A percentile compares a stretch with the other conserved stretches of the same genome.
phyloP scores from a whole-genome alignment of 805 yeast species.

The Candida hungchunana region DNA sequence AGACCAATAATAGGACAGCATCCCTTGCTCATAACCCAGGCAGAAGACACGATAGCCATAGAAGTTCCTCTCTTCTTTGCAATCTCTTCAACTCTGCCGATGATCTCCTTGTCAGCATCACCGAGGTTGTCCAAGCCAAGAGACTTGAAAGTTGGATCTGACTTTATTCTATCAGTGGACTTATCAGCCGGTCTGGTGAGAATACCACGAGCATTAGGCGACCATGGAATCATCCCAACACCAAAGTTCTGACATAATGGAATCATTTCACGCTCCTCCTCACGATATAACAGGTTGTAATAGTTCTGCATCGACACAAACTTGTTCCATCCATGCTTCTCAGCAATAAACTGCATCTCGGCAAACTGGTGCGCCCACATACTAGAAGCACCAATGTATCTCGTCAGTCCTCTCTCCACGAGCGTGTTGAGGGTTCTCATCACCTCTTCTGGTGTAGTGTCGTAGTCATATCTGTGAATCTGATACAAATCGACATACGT shows the following conservation, averaged over 20 bases:
- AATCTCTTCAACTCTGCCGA: constrained; percentile 47
- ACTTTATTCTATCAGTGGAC: constrained; percentile 9
- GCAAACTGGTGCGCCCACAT: constrained; percentile 41
- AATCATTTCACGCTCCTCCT: constrained; percentile 60
- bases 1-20: constrained; percentile 52
- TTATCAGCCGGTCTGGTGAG: constrained; percentile 41
- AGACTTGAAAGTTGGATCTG: constrained; percentile 11
- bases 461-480: constrained; percentile 46
- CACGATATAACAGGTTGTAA: constrained; percentile 46
- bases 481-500: constrained; percentile 45
- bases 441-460: constrained; percentile 43
- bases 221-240: constrained; percentile 57
- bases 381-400: constrained; percentile 60
- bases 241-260: constrained; percentile 47
- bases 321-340: constrained; percentile 49
- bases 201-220: constrained; percentile 53
- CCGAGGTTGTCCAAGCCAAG: constrained; percentile 3
- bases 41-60: constrained; percentile 50
- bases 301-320: constrained; percentile 57
- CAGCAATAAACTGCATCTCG: constrained; percentile 48
- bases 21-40: constrained; percentile 51
- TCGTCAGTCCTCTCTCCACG: constrained; percentile 38
- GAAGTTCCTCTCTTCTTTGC: constrained; percentile 41
- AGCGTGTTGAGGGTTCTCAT: constrained; percentile 50
- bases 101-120: constrained; percentile 29